Evolutionary conservation across 2,329 filamentous ascomycete species (phyloP).

Genomic region (Ceratocystis cubensis): DNA sequence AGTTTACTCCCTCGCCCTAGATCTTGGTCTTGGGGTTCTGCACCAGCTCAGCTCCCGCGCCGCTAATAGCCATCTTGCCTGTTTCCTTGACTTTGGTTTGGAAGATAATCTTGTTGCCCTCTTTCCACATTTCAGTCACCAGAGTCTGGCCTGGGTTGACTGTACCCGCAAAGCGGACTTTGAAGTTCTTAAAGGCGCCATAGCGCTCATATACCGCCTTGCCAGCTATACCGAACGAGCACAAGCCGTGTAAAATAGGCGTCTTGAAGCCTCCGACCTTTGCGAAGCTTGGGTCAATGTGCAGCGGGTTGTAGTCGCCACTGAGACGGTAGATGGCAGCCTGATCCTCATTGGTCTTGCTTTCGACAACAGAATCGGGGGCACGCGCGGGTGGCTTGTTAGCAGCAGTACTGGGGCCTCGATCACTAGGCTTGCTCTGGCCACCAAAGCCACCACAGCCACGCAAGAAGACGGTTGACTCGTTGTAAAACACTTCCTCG

Average conservation of each 20-base stretch:
- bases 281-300: slow-evolving; percentile 88
- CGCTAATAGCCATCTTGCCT: slow-evolving; percentile 74
- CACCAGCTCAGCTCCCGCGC: slow-evolving; percentile 65
- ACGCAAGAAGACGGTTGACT: slow-evolving; percentile 82
- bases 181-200: slow-evolving; percentile 78
- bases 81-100: slow-evolving; percentile 86
- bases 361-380: slow-evolving; percentile 73
- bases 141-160: slow-evolving; percentile 83
- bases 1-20: not conserved
- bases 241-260: slow-evolving; percentile 93
- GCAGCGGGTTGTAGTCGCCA: slow-evolving; percentile 90
- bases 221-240: slow-evolving; percentile 80
- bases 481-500: slow-evolving; percentile 93
- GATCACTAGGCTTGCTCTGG: slow-evolving; percentile 59
- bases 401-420: slow-evolving; percentile 65
- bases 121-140: slow-evolving; percentile 89
- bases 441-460: slow-evolving; percentile 87
- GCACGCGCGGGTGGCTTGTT: slow-evolving; percentile 66
- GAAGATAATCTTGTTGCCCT: slow-evolving; percentile 66
- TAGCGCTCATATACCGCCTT: slow-evolving; percentile 82
- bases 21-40: slow-evolving; percentile 19
- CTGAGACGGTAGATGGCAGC: slow-evolving; percentile 86
- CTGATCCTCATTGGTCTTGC: slow-evolving; percentile 78
- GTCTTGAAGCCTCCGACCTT: slow-evolving; percentile 90
- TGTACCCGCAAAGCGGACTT: slow-evolving; percentile 78